phyloP scores from a whole-genome alignment of 108 stramenopile genomes.

The Skeletonema marinoi region DNA sequence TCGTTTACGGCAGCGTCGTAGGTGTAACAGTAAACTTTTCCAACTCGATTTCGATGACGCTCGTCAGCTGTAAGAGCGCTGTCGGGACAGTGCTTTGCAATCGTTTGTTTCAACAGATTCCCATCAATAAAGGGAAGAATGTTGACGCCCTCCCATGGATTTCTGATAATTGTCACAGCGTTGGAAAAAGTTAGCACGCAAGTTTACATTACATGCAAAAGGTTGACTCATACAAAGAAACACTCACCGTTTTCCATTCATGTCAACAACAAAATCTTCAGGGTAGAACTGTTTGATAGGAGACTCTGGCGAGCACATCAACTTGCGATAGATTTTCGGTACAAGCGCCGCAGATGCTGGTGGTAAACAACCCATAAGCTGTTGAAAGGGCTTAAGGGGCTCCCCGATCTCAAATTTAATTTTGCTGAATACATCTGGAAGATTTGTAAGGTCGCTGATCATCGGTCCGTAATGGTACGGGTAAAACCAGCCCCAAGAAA shows the following conservation, averaged over 20 bases:
- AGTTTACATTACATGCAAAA: background rate
- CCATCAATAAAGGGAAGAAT: constrained; percentile 98
- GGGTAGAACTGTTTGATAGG: constrained; percentile 96
- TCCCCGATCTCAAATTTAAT: constrained; percentile 88
- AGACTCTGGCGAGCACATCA: constrained; percentile 87
- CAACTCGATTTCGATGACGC: constrained; percentile 74
- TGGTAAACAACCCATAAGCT: constrained; percentile 97
- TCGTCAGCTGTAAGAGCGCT: constrained; percentile 77
- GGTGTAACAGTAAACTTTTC: constrained; percentile 76
- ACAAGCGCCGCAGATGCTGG: constrained; percentile 87
- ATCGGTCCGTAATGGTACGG: constrained; percentile 97
- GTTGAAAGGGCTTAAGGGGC: constrained; percentile 94
- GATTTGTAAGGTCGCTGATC: constrained; percentile 92
- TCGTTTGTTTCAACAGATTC: constrained; percentile 72
- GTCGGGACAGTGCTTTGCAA: constrained; percentile 81
- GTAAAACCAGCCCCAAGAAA: constrained; percentile 98
- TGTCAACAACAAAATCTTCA: constrained; percentile 92
- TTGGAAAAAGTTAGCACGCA: background rate
- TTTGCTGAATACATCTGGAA: constrained; percentile 74
- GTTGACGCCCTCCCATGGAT: constrained; percentile 99
- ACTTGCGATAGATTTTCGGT: constrained; percentile 81
- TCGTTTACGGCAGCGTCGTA: constrained; percentile 76
- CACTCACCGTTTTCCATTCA: constrained; percentile 94
- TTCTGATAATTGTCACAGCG: constrained; percentile 31
- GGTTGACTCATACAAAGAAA: background rate